Percentiles rank a stretch among this genome's conserved stretches.
phyloP scores from a whole-genome alignment of 2,329 filamentous ascomycete genomes.

The Diplocarpon mali region DNA sequence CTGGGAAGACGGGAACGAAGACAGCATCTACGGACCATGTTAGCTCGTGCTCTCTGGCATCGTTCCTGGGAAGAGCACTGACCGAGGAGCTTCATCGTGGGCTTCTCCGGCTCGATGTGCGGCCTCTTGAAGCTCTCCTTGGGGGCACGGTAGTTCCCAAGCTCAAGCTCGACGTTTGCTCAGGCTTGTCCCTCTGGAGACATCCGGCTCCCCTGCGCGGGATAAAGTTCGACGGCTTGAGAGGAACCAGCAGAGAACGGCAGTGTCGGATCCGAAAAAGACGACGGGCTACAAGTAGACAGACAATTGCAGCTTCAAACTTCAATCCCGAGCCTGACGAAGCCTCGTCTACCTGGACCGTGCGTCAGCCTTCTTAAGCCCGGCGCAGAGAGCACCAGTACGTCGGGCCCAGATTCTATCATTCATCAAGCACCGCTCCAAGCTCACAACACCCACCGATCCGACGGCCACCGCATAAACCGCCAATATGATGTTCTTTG shows the following conservation, averaged over 20 bases:
- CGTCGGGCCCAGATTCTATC: no score
- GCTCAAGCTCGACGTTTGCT: constrained; percentile 5
- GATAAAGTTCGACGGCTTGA: neutral
- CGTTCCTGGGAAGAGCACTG: neutral
- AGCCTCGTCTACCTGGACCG: constrained; percentile 18
- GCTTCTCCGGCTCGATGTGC: neutral
- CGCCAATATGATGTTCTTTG: constrained; percentile 57
- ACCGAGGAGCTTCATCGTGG: constrained; percentile 23
- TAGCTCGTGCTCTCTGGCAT: neutral
- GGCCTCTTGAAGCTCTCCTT: neutral
- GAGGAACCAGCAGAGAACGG: neutral
- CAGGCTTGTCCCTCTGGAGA: neutral
- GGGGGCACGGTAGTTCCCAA: neutral
- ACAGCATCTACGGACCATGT: constrained; percentile 31
- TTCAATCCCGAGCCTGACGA: no score
- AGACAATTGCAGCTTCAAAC: no score
- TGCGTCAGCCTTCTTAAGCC: constrained; percentile 8
- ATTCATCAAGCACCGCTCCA: neutral
- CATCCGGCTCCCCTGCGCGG: neutral
- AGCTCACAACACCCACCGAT: neutral
- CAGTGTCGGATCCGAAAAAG: neutral
- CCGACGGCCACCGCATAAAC: constrained; percentile 4
- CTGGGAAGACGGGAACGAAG: constrained; percentile 47
- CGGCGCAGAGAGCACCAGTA: constrained; percentile 12
- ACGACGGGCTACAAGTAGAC: no score